Conservation (phyloP, 2,329 filamentous ascomycete species). For the Epichloe gansuensis region DNA sequence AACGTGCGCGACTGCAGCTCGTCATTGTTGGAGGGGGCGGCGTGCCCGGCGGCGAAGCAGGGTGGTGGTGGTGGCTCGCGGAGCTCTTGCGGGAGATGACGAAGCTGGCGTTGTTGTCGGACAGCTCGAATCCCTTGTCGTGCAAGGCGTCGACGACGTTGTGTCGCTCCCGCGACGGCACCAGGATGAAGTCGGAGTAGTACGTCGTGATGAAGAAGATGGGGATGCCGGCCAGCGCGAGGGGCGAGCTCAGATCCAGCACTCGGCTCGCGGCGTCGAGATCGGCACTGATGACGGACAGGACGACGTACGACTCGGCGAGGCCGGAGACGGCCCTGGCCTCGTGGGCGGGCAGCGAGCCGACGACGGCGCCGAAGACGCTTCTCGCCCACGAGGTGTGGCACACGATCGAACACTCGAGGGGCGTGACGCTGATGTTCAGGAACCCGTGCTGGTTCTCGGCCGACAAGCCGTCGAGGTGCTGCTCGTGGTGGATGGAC, state of each 20-base stretch:
- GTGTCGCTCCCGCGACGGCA: conserved; percentile 61
- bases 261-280: conserved; percentile 87
- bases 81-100: conserved; percentile 34
- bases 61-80: conserved; percentile 13
- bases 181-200: conserved; percentile 92
- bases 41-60: conserved; percentile 46
- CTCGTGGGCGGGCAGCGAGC: conserved; percentile 43
- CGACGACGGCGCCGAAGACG: conserved; percentile 63
- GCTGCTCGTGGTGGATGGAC: conserved; percentile 24
- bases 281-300: conserved; percentile 81
- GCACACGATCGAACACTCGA: conserved; percentile 89
- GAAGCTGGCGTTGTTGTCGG: conserved; percentile 57
- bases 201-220: conserved; percentile 99
- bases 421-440: conserved; percentile 83
- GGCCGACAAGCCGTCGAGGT: conserved; percentile 34
- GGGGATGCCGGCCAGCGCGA: conserved; percentile 83
- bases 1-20: conserved; percentile 81
- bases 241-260: conserved; percentile 77
- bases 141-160: conserved; percentile 69
- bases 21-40: conserved; percentile 66
- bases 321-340: conserved; percentile 57
- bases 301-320: conserved; percentile 71
- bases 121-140: conserved; percentile 72
- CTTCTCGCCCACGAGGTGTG: conserved; percentile 60
- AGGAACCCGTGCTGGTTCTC: conserved; percentile 65